Evolutionary conservation across 176 grass and related monocot species (phyloP).

Genomic region (Themeda triandra): DNA sequence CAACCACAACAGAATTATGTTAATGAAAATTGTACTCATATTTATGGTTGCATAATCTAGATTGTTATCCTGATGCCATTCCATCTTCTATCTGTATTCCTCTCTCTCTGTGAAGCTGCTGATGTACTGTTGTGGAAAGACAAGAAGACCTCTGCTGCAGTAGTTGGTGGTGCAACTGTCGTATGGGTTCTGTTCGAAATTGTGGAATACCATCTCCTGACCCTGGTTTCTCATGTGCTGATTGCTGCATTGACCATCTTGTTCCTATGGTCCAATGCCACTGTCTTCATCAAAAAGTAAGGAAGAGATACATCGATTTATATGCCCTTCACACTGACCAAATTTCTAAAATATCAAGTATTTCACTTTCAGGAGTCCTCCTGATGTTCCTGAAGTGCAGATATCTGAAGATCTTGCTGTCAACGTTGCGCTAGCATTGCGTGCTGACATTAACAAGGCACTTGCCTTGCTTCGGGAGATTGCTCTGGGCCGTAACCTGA

Average conservation of each 20-base stretch:
- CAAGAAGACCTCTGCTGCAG: conserved; percentile 62
- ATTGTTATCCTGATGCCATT: not conserved
- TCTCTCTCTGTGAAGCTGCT: conserved; percentile 54
- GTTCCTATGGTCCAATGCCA: conserved; percentile 75
- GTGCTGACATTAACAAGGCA: conserved; percentile 60
- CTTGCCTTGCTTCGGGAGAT: conserved; percentile 49
- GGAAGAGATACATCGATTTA: not conserved
- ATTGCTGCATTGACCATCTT: conserved; percentile 46
- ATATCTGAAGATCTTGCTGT: conserved; percentile 75
- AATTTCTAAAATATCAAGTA: conserved; percentile 4
- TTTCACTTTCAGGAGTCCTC: conserved; percentile 43
- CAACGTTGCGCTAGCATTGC: conserved; percentile 36
- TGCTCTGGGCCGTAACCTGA: conserved; percentile 58
- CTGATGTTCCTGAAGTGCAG: conserved; percentile 60
- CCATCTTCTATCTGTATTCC: not conserved
- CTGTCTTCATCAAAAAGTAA: conserved; percentile 69
- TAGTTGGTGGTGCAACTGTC: conserved; percentile 64
- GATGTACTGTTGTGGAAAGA: conserved; percentile 84
- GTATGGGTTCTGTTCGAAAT: conserved; percentile 80
- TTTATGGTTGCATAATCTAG: not conserved
- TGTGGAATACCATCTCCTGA: conserved; percentile 63
- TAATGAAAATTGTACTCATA: conserved; percentile 3
- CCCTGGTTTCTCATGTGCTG: conserved; percentile 60
- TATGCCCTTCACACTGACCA: not conserved
- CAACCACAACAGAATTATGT: not conserved